Base-by-base conservation (phyloP, 2,329 filamentous ascomycete genomes). In the Epichloe baconii region DNA sequence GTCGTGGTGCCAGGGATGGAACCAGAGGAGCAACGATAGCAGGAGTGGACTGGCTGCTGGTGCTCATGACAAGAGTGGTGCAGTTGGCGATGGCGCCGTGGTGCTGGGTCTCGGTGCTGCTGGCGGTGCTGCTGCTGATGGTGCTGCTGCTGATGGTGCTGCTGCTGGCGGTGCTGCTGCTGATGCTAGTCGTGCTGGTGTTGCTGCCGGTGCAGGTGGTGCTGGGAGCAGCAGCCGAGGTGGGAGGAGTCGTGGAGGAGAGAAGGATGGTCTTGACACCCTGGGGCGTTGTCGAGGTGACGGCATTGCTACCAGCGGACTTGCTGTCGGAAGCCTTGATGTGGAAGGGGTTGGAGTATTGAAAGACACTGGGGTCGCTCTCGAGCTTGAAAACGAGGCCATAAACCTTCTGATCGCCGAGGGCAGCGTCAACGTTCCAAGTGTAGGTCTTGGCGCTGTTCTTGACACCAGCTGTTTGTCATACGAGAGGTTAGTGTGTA, bases 301-400 rank as follows among this genome's bases (percentile, higher is more conserved):
- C 52, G 58, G 61, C 63, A 40, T 50, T 8, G 31, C 49, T 44
- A 34, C 61, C 52, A 60, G 66, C 55, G 54, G 57, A 49, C 48
- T 56, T 54, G 54, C 63, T 53, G 51, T 55, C 57, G 51, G 52
- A 47, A 53, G 48, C 67, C 51, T 62, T 61, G 60, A 80, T 79
- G 61, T 69, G 59, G 71, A 84, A 84, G 58, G 78, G 78, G 69
- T 74, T 75, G 52, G 77, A 80, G 73, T 76, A 83, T 73, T 83
- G 79, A 73, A 78, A 79, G 61, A 73, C 66, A 11, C 47, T 55
- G 21, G 68, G 50, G 67, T 79, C 62, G 56, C 64, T 66, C 57
- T 76, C 72, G 37, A 74, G 69, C 55, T 64, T 64, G 66, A 84
- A 69, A 67, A 72, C 68, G 62, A 84, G 68, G 57, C 80, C 80